Evolutionary conservation across 148 eudicot species (phyloP).

Genomic region (Rhododendron ferrugineum): DNA sequence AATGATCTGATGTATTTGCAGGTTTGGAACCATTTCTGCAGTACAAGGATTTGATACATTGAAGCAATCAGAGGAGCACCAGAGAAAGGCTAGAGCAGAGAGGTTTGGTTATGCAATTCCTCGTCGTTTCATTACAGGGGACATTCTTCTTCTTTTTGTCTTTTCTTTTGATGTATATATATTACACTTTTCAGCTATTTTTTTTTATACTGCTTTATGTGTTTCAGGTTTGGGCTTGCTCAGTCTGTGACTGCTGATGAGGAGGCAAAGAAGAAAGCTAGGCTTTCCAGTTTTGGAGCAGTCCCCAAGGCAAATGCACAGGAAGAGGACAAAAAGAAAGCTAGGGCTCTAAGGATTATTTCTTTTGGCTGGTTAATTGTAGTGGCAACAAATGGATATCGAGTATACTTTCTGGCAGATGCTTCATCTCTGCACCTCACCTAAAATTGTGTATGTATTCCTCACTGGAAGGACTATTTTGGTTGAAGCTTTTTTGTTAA

Average conservation of each 20-base stretch:
- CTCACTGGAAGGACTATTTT: no score
- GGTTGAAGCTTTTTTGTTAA: no score
- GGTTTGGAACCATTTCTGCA: constrained; percentile 63
- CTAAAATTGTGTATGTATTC: constrained; percentile 71
- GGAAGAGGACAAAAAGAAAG: constrained; percentile 94
- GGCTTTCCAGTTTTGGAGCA: constrained; percentile 57
- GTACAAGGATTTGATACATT: constrained; percentile 38
- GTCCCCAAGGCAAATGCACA: constrained; percentile 36
- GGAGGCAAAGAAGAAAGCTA: constrained; percentile 84
- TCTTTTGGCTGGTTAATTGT: constrained; percentile 27
- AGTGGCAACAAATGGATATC: constrained; percentile 99
- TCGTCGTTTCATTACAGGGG: background rate
- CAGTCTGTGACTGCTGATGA: constrained; percentile 44
- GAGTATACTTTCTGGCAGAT: constrained; percentile 99
- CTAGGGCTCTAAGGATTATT: constrained; percentile 65
- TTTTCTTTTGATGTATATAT: background rate
- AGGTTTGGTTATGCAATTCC: constrained; percentile 33
- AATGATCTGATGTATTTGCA: constrained; percentile 16
- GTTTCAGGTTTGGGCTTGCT: constrained; percentile 61
- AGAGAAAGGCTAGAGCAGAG: constrained; percentile 97
- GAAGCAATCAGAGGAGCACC: constrained; percentile 62
- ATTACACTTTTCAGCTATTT: background rate
- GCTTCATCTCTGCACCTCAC: constrained; percentile 88
- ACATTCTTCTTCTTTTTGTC: background rate
- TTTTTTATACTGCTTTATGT: constrained; percentile 8